Percentiles rank a stretch among this genome's conserved stretches.
Conservation (phyloP, 2,329 filamentous ascomycete genomes). For the Talaromyces verruculosus region DNA sequence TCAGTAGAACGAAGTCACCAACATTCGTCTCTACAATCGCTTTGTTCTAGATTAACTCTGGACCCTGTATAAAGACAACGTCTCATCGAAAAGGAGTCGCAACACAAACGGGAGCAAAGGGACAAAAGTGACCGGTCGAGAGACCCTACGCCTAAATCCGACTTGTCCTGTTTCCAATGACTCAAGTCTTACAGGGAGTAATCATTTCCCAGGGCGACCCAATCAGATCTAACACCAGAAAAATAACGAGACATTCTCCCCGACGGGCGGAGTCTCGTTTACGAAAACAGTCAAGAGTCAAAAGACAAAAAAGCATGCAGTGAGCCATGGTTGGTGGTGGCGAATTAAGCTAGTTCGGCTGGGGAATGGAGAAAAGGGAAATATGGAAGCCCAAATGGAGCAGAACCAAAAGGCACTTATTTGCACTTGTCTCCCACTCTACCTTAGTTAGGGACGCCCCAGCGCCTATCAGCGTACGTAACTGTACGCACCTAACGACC, state of each 20-base stretch:
- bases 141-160: background rate
- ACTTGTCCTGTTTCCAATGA: background rate
- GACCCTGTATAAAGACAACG: background rate
- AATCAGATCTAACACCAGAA: background rate
- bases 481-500: background rate
- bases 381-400: background rate
- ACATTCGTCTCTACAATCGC: background rate
- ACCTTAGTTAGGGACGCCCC: background rate
- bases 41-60: background rate
- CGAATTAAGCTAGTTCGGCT: conserved; percentile 13
- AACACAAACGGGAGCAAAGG: background rate
- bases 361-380: background rate
- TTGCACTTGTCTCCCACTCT: background rate
- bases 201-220: background rate
- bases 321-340: conserved; percentile 17
- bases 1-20: background rate
- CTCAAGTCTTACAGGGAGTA: background rate
- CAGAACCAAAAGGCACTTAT: background rate
- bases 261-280: conserved; percentile 4
- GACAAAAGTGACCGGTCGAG: background rate
- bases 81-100: background rate
- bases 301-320: background rate
- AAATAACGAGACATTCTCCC: conserved; percentile 1
- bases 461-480: conserved; percentile 4
- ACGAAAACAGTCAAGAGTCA: background rate